A percentile compares a stretch with the other conserved stretches of the same genome.
Conservation (phyloP, 352 stramenopile species). For the Phytophthora syringae region DNA sequence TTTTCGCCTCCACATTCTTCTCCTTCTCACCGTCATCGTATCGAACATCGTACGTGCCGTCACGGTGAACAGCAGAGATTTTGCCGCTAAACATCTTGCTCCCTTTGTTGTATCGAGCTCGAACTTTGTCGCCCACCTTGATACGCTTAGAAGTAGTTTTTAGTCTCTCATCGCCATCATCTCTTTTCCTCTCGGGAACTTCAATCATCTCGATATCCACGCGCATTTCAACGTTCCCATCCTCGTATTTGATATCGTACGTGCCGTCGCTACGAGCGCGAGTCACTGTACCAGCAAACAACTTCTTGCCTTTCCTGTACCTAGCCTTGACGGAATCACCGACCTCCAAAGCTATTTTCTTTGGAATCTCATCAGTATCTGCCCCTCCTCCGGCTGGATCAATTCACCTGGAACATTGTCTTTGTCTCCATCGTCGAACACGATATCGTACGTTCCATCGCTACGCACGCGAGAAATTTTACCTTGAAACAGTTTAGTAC, state of each 20-base stretch:
- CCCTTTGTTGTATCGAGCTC: constrained; percentile 53
- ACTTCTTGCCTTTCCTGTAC: constrained; percentile 46
- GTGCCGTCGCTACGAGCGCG: constrained; percentile 57
- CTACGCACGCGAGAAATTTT: constrained; percentile 46
- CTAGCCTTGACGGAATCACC: constrained; percentile 49
- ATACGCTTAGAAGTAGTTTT: too few species aligned
- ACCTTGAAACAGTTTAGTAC: constrained; percentile 45
- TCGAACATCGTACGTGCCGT: constrained; percentile 64
- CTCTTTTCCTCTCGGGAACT: constrained; percentile 11
- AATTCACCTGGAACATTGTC: constrained; percentile 38
- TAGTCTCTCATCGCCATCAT: background rate
- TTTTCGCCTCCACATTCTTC: constrained; percentile 36
- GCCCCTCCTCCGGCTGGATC: constrained; percentile 34
- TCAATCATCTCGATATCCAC: constrained; percentile 38
- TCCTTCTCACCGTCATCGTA: constrained; percentile 69
- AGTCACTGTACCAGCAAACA: constrained; percentile 51
- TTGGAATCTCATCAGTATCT: constrained; percentile 26
- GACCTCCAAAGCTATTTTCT: constrained; percentile 24
- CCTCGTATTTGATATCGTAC: constrained; percentile 75
- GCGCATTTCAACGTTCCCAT: constrained; percentile 53
- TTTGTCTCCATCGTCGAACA: constrained; percentile 48
- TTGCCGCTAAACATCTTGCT: constrained; percentile 43
- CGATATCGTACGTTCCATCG: constrained; percentile 56
- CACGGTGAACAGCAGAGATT: constrained; percentile 43
- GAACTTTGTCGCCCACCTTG: constrained; percentile 44